Percentiles rank a stretch among this genome's conserved stretches.
Conservation (phyloP, 129 eudicot genomes). For the Heracleum sosnowskyi region DNA sequence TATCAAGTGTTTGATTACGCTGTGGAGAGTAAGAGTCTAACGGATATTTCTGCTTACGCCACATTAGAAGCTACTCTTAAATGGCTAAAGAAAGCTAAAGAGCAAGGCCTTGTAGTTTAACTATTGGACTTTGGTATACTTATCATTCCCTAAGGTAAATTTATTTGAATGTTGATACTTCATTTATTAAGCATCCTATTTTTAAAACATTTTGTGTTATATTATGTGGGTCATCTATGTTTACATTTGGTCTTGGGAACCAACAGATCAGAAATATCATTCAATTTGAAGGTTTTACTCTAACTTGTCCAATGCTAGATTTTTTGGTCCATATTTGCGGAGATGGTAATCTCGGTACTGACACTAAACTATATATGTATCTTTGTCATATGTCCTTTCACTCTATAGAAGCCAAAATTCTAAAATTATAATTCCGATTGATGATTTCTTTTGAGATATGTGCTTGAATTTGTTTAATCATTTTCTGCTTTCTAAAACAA, state of each 20-base stretch:
- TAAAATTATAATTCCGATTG: too few species aligned
- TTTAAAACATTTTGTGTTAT: background rate
- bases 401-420: too few species aligned
- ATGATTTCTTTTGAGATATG: too few species aligned
- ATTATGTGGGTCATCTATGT: background rate
- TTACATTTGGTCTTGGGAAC: background rate
- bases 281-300: background rate
- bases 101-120: slow-evolving; percentile 72
- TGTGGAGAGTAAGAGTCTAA: slow-evolving; percentile 76
- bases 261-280: background rate
- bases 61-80: slow-evolving; percentile 77
- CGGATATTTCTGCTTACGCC: slow-evolving; percentile 72
- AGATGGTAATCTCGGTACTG: too few species aligned
- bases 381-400: too few species aligned
- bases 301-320: background rate
- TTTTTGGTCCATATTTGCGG: too few species aligned
- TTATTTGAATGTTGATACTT: background rate
- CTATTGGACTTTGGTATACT: slow-evolving; percentile 16
- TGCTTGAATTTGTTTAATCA: too few species aligned
- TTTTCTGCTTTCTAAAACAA: too few species aligned
- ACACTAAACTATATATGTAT: too few species aligned
- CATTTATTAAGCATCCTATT: background rate
- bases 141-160: background rate
- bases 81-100: slow-evolving; percentile 89
- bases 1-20: slow-evolving; percentile 94